Percentiles rank a stretch among this genome's conserved stretches.
These are phyloP conservation scores for Atkinsonella texensis DNA, from an alignment of 2,329 filamentous ascomycete species.

Conservation along the genomic window DNA sequence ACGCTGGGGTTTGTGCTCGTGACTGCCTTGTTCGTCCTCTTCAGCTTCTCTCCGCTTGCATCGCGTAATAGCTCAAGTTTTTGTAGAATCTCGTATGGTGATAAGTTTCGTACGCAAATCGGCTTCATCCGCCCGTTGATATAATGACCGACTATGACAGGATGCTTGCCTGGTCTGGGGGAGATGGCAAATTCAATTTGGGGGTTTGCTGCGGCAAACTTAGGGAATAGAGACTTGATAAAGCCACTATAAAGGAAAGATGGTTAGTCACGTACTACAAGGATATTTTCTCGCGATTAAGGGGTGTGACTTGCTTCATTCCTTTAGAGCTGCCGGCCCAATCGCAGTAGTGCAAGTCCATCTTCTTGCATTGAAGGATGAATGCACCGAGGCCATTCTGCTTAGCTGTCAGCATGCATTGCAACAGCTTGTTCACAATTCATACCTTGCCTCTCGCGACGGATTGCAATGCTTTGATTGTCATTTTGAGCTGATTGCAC, in stretches of 20 bases:
- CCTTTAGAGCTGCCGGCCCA: constrained; percentile 85
- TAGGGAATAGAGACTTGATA: constrained; percentile 62
- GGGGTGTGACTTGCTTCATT: constrained; percentile 59
- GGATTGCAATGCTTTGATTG: constrained; percentile 40
- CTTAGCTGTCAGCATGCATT: constrained; percentile 9
- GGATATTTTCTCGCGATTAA: neutral
- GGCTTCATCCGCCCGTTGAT: constrained; percentile 82
- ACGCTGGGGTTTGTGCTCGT: constrained; percentile 53
- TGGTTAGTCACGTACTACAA: constrained; percentile 1
- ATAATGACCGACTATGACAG: constrained; percentile 79
- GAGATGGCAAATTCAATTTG: constrained; percentile 87
- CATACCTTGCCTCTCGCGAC: constrained; percentile 42
- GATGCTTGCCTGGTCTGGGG: constrained; percentile 80
- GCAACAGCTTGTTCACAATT: neutral
- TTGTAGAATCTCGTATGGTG: constrained; percentile 65
- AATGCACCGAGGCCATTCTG: constrained; percentile 96
- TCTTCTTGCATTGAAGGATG: constrained; percentile 89
- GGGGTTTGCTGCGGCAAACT: constrained; percentile 72
- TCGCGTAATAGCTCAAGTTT: constrained; percentile 66
- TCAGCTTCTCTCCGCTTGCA: constrained; percentile 64
- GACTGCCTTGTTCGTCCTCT: constrained; percentile 50
- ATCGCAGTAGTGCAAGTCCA: constrained; percentile 97
- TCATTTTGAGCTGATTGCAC: constrained; percentile 34
- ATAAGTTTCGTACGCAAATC: constrained; percentile 80
- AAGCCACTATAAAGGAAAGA: constrained; percentile 47